Evolutionary conservation across 352 stramenopile genomes (phyloP).

Genomic region (Globisporangium orthogonon): DNA sequence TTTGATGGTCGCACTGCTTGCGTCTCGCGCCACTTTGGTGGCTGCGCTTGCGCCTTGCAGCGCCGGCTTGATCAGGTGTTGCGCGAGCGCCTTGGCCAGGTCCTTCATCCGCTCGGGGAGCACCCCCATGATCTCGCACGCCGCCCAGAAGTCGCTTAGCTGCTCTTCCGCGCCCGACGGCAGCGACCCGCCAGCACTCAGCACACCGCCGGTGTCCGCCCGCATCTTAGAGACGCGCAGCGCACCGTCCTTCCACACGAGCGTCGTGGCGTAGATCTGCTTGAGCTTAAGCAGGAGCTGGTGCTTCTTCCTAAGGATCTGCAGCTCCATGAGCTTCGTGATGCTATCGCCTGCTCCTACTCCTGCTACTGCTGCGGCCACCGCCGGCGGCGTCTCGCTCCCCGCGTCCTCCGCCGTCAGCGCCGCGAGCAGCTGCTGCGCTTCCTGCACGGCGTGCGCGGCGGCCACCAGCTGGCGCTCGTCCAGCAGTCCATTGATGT

Average conservation of each 20-base stretch:
- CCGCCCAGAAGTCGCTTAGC: constrained; percentile 44
- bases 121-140: constrained; percentile 41
- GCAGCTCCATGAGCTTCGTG: constrained; percentile 31
- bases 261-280: constrained; percentile 32
- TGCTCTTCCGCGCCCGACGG: constrained; percentile 9
- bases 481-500: constrained; percentile 41
- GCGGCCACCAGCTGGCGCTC: constrained; percentile 38
- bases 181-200: background rate
- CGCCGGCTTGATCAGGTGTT: constrained; percentile 48
- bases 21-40: constrained; percentile 21
- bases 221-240: constrained; percentile 22
- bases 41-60: constrained; percentile 18
- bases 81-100: constrained; percentile 39
- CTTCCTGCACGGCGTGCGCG: constrained; percentile 28
- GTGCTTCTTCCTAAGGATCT: constrained; percentile 52
- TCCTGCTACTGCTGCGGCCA: background rate
- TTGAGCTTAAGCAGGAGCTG: constrained; percentile 39
- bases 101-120: constrained; percentile 41
- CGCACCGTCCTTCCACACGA: constrained; percentile 32
- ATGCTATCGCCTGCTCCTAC: constrained; percentile 13
- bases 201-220: background rate
- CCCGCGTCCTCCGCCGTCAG: constrained; percentile 13
- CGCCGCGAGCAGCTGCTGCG: constrained; percentile 27
- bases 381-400: background rate
- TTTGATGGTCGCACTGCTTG: constrained; percentile 16